Evolutionary conservation across 2,329 filamentous ascomycete genomes (phyloP).

Genomic region (Lasiodiplodia gonubiensis): DNA sequence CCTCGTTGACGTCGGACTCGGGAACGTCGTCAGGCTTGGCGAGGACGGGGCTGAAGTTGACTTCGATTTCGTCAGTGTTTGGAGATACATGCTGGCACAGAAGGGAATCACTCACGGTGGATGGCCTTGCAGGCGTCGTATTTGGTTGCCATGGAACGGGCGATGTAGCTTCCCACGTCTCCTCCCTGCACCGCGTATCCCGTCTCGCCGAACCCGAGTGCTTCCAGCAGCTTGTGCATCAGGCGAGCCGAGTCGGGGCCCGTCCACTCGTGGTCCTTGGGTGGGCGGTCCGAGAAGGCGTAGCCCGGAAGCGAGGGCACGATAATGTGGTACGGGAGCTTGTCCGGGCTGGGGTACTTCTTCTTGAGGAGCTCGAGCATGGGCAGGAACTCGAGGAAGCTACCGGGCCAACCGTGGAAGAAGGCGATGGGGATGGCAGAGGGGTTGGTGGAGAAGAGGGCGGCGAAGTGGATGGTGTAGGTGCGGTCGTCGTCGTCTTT

Average conservation of each 20-base stretch:
- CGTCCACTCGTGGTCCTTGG: conserved; percentile 53
- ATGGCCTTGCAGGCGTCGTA: conserved; percentile 56
- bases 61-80: background rate
- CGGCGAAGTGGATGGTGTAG: conserved; percentile 60
- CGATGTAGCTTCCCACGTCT: conserved; percentile 59
- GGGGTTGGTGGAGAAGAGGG: conserved; percentile 59
- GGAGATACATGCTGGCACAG: background rate
- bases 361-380: conserved; percentile 54
- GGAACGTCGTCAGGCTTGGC: conserved; percentile 33
- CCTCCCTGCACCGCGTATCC: conserved; percentile 65
- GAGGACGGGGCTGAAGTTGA: conserved; percentile 31
- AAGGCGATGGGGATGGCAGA: conserved; percentile 61
- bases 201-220: conserved; percentile 56
- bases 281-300: conserved; percentile 55
- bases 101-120: conserved; percentile 35
- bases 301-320: conserved; percentile 65
- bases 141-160: conserved; percentile 46
- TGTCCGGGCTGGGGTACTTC: conserved; percentile 54
- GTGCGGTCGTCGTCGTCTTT: conserved; percentile 45
- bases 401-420: conserved; percentile 63
- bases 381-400: conserved; percentile 63
- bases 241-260: conserved; percentile 49
- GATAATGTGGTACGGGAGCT: conserved; percentile 63
- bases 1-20: conserved; percentile 30
- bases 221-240: conserved; percentile 61